Base-by-base conservation (phyloP, 2,329 filamentous ascomycete species). In the Venturia carpophila region DNA sequence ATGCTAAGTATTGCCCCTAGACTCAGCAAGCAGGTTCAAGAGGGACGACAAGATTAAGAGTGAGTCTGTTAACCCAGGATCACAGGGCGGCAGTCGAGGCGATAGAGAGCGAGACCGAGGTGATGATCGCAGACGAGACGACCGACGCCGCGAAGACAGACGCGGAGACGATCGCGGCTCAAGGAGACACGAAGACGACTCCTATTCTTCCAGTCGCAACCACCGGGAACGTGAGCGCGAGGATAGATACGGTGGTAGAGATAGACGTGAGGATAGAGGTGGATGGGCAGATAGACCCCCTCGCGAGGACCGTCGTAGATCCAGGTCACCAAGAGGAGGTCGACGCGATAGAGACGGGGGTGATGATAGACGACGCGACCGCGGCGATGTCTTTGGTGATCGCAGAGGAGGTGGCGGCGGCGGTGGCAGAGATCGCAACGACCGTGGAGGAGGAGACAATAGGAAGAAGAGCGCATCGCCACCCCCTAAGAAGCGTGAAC, bases 211-310 rank as follows among this genome's bases (percentile, higher is more conserved):
- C 6, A 96, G 92, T 77, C 89, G 93, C 70, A 92, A 88, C 79
- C 95, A 96, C 76, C 86, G 93, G 74, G 93, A 96, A 75, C 84
- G 93, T 68, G 93, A 97, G 79, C 89, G 93, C 68, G 93, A 97
- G 77, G 93, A 97, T 71, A 85, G 92, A 73, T 97, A 97, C 74
- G 85, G 86, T 45, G 87, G 88, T 42, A 84, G 89, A 68, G 70
- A 68, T 19, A 71, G 74, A 67, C 77, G 83, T 24, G 75, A 77
- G 45, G 81, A 85, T 66, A 84, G 87, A 64, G 83, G 89, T 68
- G 89, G 89, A 69, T 91, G 89, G 87, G 87, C 89, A 73, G 83
- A 88, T 73, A 37, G 52, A 19, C 52, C 52, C 19, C 49, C 49
- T 58, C 52, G 52, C 52, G 52, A 58, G 52, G 52, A 58, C 52